Percentiles rank a stretch among this genome's conserved stretches.
phyloP scores from a whole-genome alignment of 2,329 filamentous ascomycete species.

The Clarireedia paspali region DNA sequence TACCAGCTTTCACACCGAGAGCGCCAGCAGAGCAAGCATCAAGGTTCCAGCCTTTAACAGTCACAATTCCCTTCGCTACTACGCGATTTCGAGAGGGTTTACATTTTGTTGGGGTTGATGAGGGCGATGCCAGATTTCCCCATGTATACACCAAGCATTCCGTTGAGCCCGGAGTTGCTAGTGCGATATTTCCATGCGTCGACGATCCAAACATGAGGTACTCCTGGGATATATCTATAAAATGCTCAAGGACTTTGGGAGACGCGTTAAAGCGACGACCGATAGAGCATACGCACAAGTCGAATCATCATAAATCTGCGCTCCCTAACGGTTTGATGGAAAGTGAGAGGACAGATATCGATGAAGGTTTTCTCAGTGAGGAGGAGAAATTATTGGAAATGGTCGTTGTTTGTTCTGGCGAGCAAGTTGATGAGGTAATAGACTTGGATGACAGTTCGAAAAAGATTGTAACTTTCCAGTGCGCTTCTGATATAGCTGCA shows the following conservation, averaged over 20 bases:
- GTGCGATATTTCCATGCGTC: constrained; percentile 86
- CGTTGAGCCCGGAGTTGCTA: constrained; percentile 68
- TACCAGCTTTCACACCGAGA: constrained; percentile 26
- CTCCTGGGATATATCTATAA: constrained; percentile 83
- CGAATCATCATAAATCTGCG: constrained; percentile 26
- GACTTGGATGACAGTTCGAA: constrained; percentile 71
- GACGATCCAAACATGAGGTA: constrained; percentile 77
- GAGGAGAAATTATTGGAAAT: constrained; percentile 87
- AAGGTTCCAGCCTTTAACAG: constrained; percentile 50
- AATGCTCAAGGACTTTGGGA: constrained; percentile 76
- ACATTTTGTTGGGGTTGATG: constrained; percentile 82
- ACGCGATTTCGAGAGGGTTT: constrained; percentile 75
- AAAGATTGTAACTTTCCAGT: constrained; percentile 82
- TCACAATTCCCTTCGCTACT: constrained; percentile 71
- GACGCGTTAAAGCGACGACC: constrained; percentile 53
- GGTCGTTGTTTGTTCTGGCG: constrained; percentile 84
- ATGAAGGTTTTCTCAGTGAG: constrained; percentile 42
- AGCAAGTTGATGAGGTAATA: constrained; percentile 72
- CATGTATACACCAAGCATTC: constrained; percentile 87
- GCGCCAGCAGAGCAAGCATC: constrained; percentile 30
- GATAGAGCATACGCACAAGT: background rate
- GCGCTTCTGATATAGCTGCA: constrained; percentile 66
- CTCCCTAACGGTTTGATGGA: background rate
- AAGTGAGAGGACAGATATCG: constrained; percentile 11
- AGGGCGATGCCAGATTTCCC: constrained; percentile 74